Evolutionary conservation across 1,284 basidiomycete species (phyloP).

Genomic region (Leccinum subrobustum): DNA sequence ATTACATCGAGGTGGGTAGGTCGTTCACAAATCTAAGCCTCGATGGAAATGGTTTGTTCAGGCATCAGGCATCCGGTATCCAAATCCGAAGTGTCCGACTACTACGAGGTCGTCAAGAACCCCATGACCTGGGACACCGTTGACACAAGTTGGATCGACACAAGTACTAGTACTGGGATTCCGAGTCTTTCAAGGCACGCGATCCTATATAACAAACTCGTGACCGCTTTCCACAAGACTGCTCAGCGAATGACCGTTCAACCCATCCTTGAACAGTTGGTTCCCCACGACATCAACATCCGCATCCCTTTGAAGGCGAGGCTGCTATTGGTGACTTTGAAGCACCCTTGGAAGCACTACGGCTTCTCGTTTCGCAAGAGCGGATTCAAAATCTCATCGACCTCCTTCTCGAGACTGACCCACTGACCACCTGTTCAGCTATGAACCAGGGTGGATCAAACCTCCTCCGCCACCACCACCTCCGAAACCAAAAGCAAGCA

Average conservation of each 20-base stretch:
- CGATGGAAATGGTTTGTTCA: constrained; percentile 77
- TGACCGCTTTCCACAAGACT: constrained; percentile 70
- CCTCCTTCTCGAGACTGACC: constrained; percentile 54
- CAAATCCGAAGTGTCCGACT: constrained; percentile 82
- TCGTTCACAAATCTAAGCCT: constrained; percentile 44
- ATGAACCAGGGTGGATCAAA: constrained; percentile 61
- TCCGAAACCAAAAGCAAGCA: constrained; percentile 36
- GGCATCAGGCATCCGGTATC: constrained; percentile 67
- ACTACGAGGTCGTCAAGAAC: constrained; percentile 81
- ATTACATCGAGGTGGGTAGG: neutral
- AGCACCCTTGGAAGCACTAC: constrained; percentile 54
- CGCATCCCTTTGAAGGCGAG: constrained; percentile 1
- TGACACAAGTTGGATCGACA: constrained; percentile 71
- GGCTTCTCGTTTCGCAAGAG: constrained; percentile 52
- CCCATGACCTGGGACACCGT: constrained; percentile 93
- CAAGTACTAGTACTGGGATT: constrained; percentile 61
- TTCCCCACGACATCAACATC: constrained; percentile 21
- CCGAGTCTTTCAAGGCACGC: constrained; percentile 86
- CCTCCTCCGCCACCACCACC: constrained; percentile 48
- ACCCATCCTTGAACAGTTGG: constrained; percentile 40
- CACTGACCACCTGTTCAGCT: constrained; percentile 67
- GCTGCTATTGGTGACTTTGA: constrained; percentile 46
- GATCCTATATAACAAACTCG: constrained; percentile 80
- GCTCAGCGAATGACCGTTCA: constrained; percentile 57
- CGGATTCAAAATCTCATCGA: constrained; percentile 51